Evolutionary conservation across 2,329 filamentous ascomycete species (phyloP).

Genomic region (Akanthomyces dipterigenus): DNA sequence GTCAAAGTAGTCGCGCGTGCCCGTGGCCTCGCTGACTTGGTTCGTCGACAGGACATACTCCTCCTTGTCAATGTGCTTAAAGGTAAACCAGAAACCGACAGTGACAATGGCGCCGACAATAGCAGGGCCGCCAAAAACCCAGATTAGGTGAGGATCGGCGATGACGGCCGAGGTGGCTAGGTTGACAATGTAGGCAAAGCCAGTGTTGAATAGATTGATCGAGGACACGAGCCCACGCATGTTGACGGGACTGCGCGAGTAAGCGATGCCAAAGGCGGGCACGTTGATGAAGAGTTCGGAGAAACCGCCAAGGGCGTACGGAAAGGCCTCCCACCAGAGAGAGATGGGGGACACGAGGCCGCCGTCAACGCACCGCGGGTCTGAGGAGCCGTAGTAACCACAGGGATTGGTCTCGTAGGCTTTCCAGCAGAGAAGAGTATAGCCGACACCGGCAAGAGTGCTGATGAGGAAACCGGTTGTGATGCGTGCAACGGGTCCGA

Average conservation of each 20-base stretch:
- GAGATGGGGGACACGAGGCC: conserved; percentile 20
- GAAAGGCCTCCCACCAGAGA: conserved; percentile 20
- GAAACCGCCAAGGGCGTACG: conserved; percentile 22
- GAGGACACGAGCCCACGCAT: conserved; percentile 46
- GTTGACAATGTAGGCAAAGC: conserved; percentile 39
- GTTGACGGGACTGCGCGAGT: conserved; percentile 42
- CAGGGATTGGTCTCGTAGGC: conserved; percentile 52
- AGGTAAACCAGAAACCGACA: conserved; percentile 29
- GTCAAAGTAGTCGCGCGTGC: conserved; percentile 7
- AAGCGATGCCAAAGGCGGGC: conserved; percentile 43
- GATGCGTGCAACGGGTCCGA: conserved; percentile 53
- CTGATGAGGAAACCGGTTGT: conserved; percentile 47
- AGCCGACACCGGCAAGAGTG: conserved; percentile 46
- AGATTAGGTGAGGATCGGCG: conserved; percentile 41
- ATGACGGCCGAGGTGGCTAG: conserved; percentile 39
- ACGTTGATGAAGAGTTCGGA: conserved; percentile 24
- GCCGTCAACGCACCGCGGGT: conserved; percentile 16
- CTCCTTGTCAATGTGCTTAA: conserved; percentile 20
- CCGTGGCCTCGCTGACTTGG: conserved; percentile 17
- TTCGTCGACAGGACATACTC: conserved; percentile 20
- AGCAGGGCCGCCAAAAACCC: conserved; percentile 42
- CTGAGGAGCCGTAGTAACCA: conserved; percentile 21
- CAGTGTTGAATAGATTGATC: conserved; percentile 41
- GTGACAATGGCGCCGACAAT: conserved; percentile 38
- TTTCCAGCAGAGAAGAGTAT: conserved; percentile 48